phyloP scores from a whole-genome alignment of 2,329 filamentous ascomycete genomes.

The Microsporum audouinii region DNA sequence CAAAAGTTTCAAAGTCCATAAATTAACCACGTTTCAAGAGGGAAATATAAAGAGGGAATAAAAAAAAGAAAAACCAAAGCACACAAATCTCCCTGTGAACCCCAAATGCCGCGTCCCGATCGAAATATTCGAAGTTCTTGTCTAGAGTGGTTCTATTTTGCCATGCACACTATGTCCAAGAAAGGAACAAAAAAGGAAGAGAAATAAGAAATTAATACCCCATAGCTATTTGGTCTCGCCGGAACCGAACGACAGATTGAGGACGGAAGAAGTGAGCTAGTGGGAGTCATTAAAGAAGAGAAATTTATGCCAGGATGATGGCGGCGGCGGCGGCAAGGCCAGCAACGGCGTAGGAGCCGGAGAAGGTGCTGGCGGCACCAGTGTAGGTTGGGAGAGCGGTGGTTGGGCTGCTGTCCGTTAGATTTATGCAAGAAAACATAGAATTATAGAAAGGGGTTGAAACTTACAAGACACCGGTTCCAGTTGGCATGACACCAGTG shows the following conservation, averaged over 20 bases:
- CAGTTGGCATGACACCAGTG: constrained; percentile 5
- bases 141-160: constrained; percentile 3
- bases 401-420: constrained; percentile 1
- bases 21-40: constrained; percentile 1
- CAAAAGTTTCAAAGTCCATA: constrained; percentile 1
- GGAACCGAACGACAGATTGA: constrained; percentile 4
- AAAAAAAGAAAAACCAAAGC: background rate
- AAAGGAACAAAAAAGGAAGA: background rate
- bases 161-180: constrained; percentile 4
- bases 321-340: constrained; percentile 22
- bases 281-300: constrained; percentile 14
- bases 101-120: constrained; percentile 1
- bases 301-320: constrained; percentile 24
- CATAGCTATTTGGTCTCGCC: constrained; percentile 2
- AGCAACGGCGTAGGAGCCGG: constrained; percentile 21
- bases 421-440: background rate
- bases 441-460: background rate
- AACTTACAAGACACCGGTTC: constrained; percentile 4
- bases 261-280: constrained; percentile 6
- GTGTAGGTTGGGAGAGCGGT: constrained; percentile 18
- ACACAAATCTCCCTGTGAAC: constrained; percentile 1
- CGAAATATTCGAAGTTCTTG: constrained; percentile 1
- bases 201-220: background rate
- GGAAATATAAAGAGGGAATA: background rate
- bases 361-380: constrained; percentile 22